Conservation (phyloP, 2,329 filamentous ascomycete genomes). For the Didymella exigua region DNA sequence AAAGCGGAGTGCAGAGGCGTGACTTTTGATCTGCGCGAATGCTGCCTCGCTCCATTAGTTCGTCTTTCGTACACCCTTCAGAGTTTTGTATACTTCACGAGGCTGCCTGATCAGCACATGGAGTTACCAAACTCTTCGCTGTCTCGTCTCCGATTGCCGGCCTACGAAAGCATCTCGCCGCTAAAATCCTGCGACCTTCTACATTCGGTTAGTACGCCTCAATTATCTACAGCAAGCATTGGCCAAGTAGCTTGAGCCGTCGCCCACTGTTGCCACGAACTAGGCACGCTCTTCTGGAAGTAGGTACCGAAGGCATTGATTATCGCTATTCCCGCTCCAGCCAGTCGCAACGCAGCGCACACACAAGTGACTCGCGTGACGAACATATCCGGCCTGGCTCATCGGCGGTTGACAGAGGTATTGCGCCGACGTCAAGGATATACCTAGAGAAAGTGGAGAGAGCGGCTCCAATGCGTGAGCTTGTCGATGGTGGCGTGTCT, state of each 20-base stretch:
- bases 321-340: conserved; percentile 3
- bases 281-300: conserved; percentile 1
- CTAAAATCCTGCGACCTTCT: conserved; percentile 22
- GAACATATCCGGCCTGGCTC: background rate
- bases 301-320: background rate
- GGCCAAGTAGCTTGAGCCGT: conserved; percentile 28
- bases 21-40: background rate
- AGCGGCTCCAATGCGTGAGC: conserved; percentile 7
- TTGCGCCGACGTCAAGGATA: conserved; percentile 10
- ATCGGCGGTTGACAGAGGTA: conserved; percentile 3
- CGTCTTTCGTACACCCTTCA: background rate
- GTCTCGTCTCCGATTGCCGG: background rate
- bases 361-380: background rate
- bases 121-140: background rate
- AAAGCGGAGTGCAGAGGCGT: background rate
- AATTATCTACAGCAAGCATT: conserved; percentile 33
- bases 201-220: conserved; percentile 21
- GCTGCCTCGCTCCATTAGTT: background rate
- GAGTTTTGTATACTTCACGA: too few relatives aligned
- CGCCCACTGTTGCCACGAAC: background rate
- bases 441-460: too few relatives aligned
- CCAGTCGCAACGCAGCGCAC: background rate
- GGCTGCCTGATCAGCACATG: background rate
- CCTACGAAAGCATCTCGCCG: background rate
- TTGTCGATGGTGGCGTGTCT: conserved; percentile 20